phyloP scores from a whole-genome alignment of 176 grass and related monocot species.

The Calamus simplicifolius region DNA sequence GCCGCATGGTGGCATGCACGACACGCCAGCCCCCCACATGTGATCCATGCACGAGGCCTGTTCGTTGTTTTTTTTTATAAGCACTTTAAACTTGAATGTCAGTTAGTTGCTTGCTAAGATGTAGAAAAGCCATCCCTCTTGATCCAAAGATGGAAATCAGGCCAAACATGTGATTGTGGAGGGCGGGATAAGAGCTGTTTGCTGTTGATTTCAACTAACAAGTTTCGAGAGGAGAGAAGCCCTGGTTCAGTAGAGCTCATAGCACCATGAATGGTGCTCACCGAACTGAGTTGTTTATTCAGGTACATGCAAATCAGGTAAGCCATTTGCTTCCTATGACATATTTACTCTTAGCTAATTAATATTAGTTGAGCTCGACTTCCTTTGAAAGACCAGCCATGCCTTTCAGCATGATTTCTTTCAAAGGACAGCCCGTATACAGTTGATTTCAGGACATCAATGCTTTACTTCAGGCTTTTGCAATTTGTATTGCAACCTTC shows the following conservation, averaged over 20 bases:
- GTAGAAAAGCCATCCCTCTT: constrained; percentile 49
- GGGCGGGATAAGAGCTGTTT: constrained; percentile 93
- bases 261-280: constrained; percentile 29
- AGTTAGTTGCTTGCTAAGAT: constrained; percentile 30
- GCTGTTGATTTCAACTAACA: constrained; percentile 45
- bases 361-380: too few relatives aligned
- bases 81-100: too few relatives aligned
- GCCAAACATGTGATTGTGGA: constrained; percentile 82
- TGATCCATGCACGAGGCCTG: too few relatives aligned
- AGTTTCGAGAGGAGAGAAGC: constrained; percentile 11
- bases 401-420: constrained; percentile 75
- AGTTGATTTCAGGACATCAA: constrained; percentile 69
- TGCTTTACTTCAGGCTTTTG: constrained; percentile 70
- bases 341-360: not conserved
- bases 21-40: too few relatives aligned
- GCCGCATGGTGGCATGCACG: too few relatives aligned
- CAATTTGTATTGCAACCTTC: constrained; percentile 71
- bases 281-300: constrained; percentile 56
- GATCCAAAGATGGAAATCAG: constrained; percentile 81
- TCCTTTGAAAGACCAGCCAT: constrained; percentile 20
- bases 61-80: too few relatives aligned
- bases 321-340: not conserved
- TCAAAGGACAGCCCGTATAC: constrained; percentile 71
- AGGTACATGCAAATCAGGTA: constrained; percentile 27
- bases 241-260: constrained; percentile 14